A percentile compares a stretch with the other conserved stretches of the same genome.
Evolutionary conservation across 2,329 filamentous ascomycete species (phyloP).

Genomic region (Didymellaceae sp.): DNA sequence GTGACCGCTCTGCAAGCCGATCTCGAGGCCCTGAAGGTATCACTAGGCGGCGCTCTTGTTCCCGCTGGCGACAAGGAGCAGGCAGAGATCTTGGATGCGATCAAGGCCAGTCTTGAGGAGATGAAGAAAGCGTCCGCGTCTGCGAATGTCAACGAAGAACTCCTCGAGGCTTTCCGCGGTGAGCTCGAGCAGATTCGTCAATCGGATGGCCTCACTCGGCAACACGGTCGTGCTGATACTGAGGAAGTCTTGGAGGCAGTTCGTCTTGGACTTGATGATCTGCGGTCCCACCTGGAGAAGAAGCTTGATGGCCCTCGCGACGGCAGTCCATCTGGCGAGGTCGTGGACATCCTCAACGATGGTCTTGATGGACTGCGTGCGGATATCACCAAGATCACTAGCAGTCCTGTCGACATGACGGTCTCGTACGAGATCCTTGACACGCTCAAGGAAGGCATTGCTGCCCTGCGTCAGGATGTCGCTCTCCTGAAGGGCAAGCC

Average conservation of each 20-base stretch:
- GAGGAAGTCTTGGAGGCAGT: conserved; percentile 59
- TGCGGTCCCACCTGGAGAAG: conserved; percentile 57
- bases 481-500: conserved; percentile 67
- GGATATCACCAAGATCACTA: conserved; percentile 75
- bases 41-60: conserved; percentile 52
- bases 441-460: conserved; percentile 81
- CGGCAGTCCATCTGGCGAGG: conserved; percentile 61
- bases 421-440: conserved; percentile 90
- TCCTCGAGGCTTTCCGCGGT: conserved; percentile 59
- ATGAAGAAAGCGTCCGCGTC: conserved; percentile 41
- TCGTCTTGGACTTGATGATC: conserved; percentile 57
- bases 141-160: conserved; percentile 55
- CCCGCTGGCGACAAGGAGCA: conserved; percentile 46
- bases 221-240: conserved; percentile 52
- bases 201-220: conserved; percentile 49
- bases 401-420: conserved; percentile 82
- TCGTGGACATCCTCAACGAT: conserved; percentile 68
- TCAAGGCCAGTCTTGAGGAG: conserved; percentile 48
- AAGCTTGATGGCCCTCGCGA: conserved; percentile 61
- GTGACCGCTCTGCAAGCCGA: conserved; percentile 53
- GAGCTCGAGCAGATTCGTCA: conserved; percentile 58
- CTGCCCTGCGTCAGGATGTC: conserved; percentile 77
- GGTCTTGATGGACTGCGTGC: conserved; percentile 77
- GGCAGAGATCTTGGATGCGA: conserved; percentile 50
- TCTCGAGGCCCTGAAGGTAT: conserved; percentile 53